Base-by-base conservation (phyloP, 257 asterid genomes). In the Marsdenia floribunda region DNA sequence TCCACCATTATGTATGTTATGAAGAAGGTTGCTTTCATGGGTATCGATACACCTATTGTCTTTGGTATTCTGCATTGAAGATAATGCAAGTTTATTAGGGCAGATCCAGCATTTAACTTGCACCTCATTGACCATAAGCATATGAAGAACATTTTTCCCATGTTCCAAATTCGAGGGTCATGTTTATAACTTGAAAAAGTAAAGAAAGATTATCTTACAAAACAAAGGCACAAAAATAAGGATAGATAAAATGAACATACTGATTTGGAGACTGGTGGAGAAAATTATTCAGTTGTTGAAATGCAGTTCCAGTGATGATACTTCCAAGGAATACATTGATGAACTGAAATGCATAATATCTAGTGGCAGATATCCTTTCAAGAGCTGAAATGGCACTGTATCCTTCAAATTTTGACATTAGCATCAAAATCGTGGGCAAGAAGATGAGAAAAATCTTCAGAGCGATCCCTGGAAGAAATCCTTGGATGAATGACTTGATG, bases 21-120 rank as follows among this genome's bases (percentile, higher is more conserved):
- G 86, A 94, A 94, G 86, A 94, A 94, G 47, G 99, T 90, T 47
- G 99, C 99, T 81, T 94, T 94, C 97, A 92, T 92, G 10, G 99
- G 99, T 74, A 94, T 93, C 4, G 93, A 92, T 46, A 81, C 92
- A 21, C 99, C 99, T 52, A 94, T 89, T 10, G 86, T 94, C 81
- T 12, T 87, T 5, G 93, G 91, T 66, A 94, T 90, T 8, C 99
- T 94, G 96, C 83, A 85, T 50, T 66, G 58, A 65, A 35, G 16
- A 44, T 44, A 44, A 44, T 44, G 9, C 49, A 44, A 44, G 49
- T 38, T 38, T 38, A 5, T 29, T 29, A 29, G 0, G 33, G 33
- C 33, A 29, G 33, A 29, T 29, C 33, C 33, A 29, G 33, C 33
- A 29, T 29, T 29, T 29, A 29, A 29, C 33, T 29, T 0, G 1